Base-by-base conservation (phyloP, 371 early-diverging fungal genomes). In the Blakeslea trispora region DNA sequence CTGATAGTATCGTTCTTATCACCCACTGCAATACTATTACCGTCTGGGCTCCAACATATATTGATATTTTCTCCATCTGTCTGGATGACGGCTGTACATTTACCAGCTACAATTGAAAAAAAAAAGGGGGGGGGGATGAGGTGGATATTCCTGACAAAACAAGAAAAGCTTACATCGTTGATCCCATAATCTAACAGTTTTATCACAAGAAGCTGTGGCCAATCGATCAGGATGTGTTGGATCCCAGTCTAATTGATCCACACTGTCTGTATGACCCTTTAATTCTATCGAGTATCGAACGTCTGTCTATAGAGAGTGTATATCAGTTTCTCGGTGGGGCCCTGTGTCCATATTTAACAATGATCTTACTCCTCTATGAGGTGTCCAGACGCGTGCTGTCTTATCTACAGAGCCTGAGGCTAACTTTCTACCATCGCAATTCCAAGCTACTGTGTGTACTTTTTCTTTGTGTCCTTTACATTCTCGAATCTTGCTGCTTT, bases 1-100 rank as follows among this genome's bases (percentile, higher is more conserved):
- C 83, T 80, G 50, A 92, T 82, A 14, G 80, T 76, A 53, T 90
- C 91, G 28, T 88, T 88, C 85, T 92, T 90, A 66, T 92, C 89
- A 8, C 93, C 92, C 6, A 92, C 93, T 19, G 92, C 91, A 58
- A 92, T 87, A 50, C 74, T 68, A 35, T 82, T 72, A 14, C 92
- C 92, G 60, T 92, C 88, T 2, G 92, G 91, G 57, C 88, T 85
- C 91, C 92, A 93, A 55, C 86, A 84, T 24, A 92, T 84, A 69
- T 92, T 93, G 74, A 94, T 91, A 64, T 92, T 92, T 61, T 92
- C 92, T 1, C 92, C 92, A 3, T 72, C 74, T 9, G 95, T 94
- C 23, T 77, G 72, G 7, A 92, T 72, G 14, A 77, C 73, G 7
- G 83, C 77, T 7, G 82, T 81, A 53, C 87, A 79, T 60, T 85